These are phyloP conservation scores for Saccharomycopsis hybrid DNA, from an alignment of 1,139 yeast genomes.

Conservation along the genomic window DNA sequence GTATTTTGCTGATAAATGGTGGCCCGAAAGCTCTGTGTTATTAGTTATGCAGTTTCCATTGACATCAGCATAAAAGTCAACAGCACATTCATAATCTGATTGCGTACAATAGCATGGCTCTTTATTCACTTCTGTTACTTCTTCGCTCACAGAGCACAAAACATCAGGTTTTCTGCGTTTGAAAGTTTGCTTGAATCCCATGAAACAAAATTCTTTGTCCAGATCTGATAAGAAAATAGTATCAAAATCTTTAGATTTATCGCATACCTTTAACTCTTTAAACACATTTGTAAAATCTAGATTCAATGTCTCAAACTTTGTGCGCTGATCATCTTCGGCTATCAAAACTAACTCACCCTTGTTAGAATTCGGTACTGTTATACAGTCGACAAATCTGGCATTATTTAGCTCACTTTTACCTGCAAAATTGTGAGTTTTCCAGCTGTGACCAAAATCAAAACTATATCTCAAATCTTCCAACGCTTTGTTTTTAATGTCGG, in stretches of 20 bases:
- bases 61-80: conserved; percentile 36
- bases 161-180: conserved; percentile 50
- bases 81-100: conserved; percentile 55
- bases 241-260: conserved; percentile 1
- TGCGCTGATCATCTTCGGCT: neutral
- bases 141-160: conserved; percentile 36
- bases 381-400: neutral
- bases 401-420: neutral
- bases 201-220: conserved; percentile 45
- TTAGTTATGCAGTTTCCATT: conserved; percentile 43
- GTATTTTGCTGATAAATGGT: neutral
- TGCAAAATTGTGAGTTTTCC: conserved; percentile 29
- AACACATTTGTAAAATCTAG: neutral
- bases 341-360: neutral
- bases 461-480: conserved; percentile 35
- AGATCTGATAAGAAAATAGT: conserved; percentile 26
- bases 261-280: conserved; percentile 28
- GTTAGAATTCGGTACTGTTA: neutral
- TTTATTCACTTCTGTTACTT: conserved; percentile 30
- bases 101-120: conserved; percentile 52
- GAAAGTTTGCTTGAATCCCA: conserved; percentile 56
- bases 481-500: conserved; percentile 12
- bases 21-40: conserved; percentile 26
- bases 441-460: conserved; percentile 52
- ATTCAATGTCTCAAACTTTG: neutral